Percentiles rank a stretch among this genome's conserved stretches.
These are phyloP conservation scores for Yamadazyma takamatsuzukensis DNA, from an alignment of 805 yeast species.

Conservation along the genomic window DNA sequence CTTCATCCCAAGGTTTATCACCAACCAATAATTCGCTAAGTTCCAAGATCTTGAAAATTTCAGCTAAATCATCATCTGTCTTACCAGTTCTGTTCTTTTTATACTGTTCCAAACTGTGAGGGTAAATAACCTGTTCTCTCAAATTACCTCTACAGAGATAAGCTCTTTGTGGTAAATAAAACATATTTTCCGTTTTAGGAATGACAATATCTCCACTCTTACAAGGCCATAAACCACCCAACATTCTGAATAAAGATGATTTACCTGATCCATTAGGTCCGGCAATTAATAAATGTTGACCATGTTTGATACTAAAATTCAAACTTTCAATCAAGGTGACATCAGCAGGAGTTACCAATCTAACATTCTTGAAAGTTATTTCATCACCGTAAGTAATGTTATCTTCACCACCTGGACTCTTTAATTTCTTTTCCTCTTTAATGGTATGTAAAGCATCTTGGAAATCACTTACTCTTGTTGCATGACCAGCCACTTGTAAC, in stretches of 20 bases:
- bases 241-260: constrained; percentile 82
- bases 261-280: constrained; percentile 98
- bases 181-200: constrained; percentile 65
- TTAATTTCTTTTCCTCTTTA: constrained; percentile 15
- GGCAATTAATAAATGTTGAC: constrained; percentile 81
- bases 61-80: constrained; percentile 48
- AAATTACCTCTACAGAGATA: constrained; percentile 77
- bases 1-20: constrained; percentile 54
- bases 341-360: constrained; percentile 82
- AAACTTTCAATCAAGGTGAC: constrained; percentile 65
- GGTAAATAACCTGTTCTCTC: constrained; percentile 86
- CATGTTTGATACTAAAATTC: constrained; percentile 69
- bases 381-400: constrained; percentile 44
- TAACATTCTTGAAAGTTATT: constrained; percentile 69
- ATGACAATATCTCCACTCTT: constrained; percentile 53
- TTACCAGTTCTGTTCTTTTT: constrained; percentile 26
- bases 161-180: constrained; percentile 90
- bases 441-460: constrained; percentile 58
- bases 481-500: constrained; percentile 80
- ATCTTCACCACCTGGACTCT: background rate
- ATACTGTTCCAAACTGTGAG: constrained; percentile 64
- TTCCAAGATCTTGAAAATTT: constrained; percentile 54
- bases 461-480: constrained; percentile 68
- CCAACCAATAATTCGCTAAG: constrained; percentile 50
- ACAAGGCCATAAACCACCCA: constrained; percentile 94